These are phyloP conservation scores for Botrytis sinoallii DNA, from an alignment of 2,329 filamentous ascomycete genomes.

Conservation along the genomic window DNA sequence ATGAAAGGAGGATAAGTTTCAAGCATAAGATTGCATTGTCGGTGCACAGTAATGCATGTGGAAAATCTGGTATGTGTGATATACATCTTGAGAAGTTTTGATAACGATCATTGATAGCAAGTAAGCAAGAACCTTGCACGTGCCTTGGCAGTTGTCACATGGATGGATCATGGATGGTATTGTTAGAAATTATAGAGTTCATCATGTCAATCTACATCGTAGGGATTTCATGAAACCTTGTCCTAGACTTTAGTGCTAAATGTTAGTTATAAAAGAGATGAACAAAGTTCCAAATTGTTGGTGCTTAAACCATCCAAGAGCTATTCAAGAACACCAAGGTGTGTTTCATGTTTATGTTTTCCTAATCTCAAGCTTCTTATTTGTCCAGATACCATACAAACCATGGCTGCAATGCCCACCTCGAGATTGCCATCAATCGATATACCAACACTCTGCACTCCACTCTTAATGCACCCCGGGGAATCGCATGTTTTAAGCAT, in stretches of 20 bases:
- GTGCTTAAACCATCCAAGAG: background rate
- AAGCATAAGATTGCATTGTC: background rate
- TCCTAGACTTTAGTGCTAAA: background rate
- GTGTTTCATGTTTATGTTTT: background rate
- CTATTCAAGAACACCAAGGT: background rate
- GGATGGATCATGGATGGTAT: background rate
- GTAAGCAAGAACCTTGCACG: background rate
- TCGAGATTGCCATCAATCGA: background rate
- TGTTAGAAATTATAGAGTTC: background rate
- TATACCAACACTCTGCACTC: background rate
- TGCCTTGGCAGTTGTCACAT: background rate
- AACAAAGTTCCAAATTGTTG: background rate
- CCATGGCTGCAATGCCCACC: background rate
- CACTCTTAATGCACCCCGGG: constrained; percentile 11
- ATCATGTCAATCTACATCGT: background rate
- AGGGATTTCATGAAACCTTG: background rate
- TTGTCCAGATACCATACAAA: background rate
- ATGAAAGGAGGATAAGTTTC: background rate
- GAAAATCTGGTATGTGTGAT: background rate
- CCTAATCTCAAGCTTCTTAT: background rate
- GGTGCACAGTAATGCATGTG: background rate
- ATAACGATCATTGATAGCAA: background rate
- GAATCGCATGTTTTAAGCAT: constrained; percentile 10
- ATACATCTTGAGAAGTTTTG: background rate
- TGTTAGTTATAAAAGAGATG: background rate